Evolutionary conservation across 371 early-diverging fungal species (phyloP), one percentile per base, ranked within the genome.

Genomic region (Mucor lusitanicus): DNA sequence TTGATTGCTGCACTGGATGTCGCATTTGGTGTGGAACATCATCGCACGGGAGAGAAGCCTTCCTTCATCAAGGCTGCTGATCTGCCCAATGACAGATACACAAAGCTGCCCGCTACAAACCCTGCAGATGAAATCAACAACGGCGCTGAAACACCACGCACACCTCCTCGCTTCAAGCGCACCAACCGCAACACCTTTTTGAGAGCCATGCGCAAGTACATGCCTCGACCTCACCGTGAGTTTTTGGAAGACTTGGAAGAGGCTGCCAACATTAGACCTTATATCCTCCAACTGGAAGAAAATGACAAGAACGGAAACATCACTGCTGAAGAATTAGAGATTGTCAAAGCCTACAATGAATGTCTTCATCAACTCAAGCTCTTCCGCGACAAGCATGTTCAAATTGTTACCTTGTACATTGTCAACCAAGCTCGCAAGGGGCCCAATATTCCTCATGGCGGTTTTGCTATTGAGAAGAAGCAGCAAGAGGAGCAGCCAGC

Each of bases 1-100:
- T 67, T 97, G 63, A 95, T 99, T 58, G 98, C 97, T 69, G 89
- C 92, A 6, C 79, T 97, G 15, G 99, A 99, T 75, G 88, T 95
- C 35, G 92, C 92, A 0, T 87, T 99, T 35, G 97, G 95, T 37
- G 87, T 99, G n/a, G 86, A 91, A 63, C 98, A 99, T 73, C 82
- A 87, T 71, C 93, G 93, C 7, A 94, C 93, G 0, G 89, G 92
- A 59, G 73, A 81, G 58, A 78, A 81, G 61, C 76, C 73, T 12
- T 69, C 64, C 8, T 64, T 67, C 37, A 65, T 69, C 53, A 73
- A 63, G 55, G 35, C 53, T 1, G 64, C 65, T 28, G 69, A 40
- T 19, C 35, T 65, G 54, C 64, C 61, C 50, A 74, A 67, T 50
- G 81, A 77, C 55, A 63, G 79, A 56, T 78, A 74, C 60, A 76